Base-by-base conservation (phyloP, 2,329 filamentous ascomycete genomes). In the Diaporthe longicolla region DNA sequence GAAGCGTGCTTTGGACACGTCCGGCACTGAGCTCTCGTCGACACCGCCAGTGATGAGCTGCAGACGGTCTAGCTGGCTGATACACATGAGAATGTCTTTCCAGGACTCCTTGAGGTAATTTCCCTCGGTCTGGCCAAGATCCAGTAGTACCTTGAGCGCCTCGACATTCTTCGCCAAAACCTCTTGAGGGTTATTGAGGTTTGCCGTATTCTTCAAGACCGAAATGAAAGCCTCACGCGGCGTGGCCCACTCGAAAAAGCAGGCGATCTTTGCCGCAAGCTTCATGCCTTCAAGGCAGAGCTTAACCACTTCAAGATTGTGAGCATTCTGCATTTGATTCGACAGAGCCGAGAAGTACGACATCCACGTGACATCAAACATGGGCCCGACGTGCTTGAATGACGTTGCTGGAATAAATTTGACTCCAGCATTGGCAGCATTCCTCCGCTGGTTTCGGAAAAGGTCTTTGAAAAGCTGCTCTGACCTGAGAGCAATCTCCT, bases 321-420 rank as follows among this genome's bases (percentile, higher is more conserved):
- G 94, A 0, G 94, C 93, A 80, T 98, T 95, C 79, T 98, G 97
- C 82, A 97, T 95, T 78, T 97, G 94, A 68, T 94, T 95, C 1
- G 96, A 98, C 35, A 99, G 89, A 0, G 95, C 95, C 7, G 96
- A 98, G 80, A 99, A 93, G 83, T 98, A 97, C 13, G 96, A 98
- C 96, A 98, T 99, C 97, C 97, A 99, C 0, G 95, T 97, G 32
- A 98, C 95, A 79, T 98, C 95, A 80, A 99, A 98, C 97, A 99
- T 99, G 0, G 97, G 95, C 0, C 97, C 97, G 66, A 98, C 94
- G 82, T 99, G 97, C 79, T 95, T 96, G 82, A 95, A 95, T 0
- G 95, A 98, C 1, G 95, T 97, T 4, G 97, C 97, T 1, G 95
- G 94, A 71, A 99, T 97, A 83, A 97, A 99, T 86, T 92, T 84